Evolutionary conservation across 805 yeast genomes (phyloP).

Genomic region (Yamadazyma paraphyllophila): DNA sequence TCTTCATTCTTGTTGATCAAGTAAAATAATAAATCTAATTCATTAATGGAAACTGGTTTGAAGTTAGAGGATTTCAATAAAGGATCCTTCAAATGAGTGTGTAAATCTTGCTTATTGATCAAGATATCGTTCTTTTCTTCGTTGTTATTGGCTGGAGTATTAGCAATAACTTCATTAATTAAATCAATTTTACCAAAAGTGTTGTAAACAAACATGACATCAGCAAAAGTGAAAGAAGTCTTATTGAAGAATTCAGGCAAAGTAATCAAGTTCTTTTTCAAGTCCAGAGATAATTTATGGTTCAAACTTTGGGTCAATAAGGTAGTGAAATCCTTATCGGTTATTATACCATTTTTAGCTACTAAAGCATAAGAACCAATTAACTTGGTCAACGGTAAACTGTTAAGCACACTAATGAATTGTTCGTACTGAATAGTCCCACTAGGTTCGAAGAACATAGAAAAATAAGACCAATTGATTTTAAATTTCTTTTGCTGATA

Average conservation of each 20-base stretch:
- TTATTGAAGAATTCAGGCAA: constrained; percentile 37
- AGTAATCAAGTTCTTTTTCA: constrained; percentile 32
- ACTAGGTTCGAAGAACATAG: constrained; percentile 37
- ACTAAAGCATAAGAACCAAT: constrained; percentile 42
- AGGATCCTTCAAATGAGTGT: constrained; percentile 43
- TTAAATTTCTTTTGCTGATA: constrained; percentile 42
- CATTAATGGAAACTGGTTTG: constrained; percentile 39
- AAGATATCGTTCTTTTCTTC: constrained; percentile 40
- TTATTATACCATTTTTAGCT: constrained; percentile 30
- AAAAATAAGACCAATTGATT: constrained; percentile 44
- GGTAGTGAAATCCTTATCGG: constrained; percentile 28
- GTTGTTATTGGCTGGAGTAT: constrained; percentile 40
- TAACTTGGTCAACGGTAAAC: constrained; percentile 45
- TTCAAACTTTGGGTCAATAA: constrained; percentile 37
- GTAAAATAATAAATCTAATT: constrained; percentile 40
- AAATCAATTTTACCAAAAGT: constrained; percentile 41
- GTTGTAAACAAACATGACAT: constrained; percentile 40
- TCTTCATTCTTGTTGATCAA: constrained; percentile 39
- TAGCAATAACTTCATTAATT: constrained; percentile 45
- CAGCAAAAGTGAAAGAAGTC: constrained; percentile 33
- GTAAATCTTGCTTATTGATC: constrained; percentile 40
- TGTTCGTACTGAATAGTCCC: constrained; percentile 39
- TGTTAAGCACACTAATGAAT: constrained; percentile 39
- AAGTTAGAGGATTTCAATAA: constrained; percentile 42
- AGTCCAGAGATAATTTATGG: constrained; percentile 39